phyloP scores from a whole-genome alignment of 805 yeast genomes.

The Wickerhamomyces pijperi region DNA sequence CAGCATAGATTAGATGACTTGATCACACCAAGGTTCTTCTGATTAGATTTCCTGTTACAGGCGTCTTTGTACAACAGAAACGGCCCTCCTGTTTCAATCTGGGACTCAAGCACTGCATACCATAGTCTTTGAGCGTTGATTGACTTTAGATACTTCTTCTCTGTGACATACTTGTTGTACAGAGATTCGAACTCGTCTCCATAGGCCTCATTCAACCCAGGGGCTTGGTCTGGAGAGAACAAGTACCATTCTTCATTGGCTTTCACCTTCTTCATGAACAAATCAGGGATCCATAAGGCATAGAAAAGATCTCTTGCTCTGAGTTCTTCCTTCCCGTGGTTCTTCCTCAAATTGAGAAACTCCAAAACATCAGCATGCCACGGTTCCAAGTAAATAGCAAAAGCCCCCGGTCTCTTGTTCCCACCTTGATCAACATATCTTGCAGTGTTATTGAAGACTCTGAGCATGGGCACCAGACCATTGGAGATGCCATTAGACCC shows the following conservation, averaged over 20 bases:
- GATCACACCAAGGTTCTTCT: conserved; percentile 83
- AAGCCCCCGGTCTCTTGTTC: conserved; percentile 95
- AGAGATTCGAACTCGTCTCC: conserved; percentile 75
- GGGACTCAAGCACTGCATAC: conserved; percentile 83
- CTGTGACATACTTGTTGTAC: conserved; percentile 62
- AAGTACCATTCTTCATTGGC: conserved; percentile 73
- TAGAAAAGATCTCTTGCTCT: conserved; percentile 90
- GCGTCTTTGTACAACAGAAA: conserved; percentile 91
- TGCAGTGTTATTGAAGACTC: conserved; percentile 93
- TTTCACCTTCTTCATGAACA: conserved; percentile 88
- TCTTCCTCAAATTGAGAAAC: conserved; percentile 76
- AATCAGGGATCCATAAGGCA: conserved; percentile 91
- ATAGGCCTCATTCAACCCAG: conserved; percentile 71
- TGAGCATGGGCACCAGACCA: conserved; percentile 92
- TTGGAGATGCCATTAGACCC: conserved; percentile 89
- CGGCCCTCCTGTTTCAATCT: conserved; percentile 94
- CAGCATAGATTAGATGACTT: conserved; percentile 92
- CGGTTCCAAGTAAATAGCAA: conserved; percentile 88
- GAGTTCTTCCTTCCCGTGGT: conserved; percentile 89
- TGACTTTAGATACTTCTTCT: conserved; percentile 51
- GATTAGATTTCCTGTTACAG: conserved; percentile 80
- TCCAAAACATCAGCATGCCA: conserved; percentile 94
- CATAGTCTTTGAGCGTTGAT: conserved; percentile 85
- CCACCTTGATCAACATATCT: conserved; percentile 98
- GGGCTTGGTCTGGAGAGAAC: conserved; percentile 82